phyloP scores from a whole-genome alignment of 169 alveolate species.

The Eimeria acervulina region DNA sequence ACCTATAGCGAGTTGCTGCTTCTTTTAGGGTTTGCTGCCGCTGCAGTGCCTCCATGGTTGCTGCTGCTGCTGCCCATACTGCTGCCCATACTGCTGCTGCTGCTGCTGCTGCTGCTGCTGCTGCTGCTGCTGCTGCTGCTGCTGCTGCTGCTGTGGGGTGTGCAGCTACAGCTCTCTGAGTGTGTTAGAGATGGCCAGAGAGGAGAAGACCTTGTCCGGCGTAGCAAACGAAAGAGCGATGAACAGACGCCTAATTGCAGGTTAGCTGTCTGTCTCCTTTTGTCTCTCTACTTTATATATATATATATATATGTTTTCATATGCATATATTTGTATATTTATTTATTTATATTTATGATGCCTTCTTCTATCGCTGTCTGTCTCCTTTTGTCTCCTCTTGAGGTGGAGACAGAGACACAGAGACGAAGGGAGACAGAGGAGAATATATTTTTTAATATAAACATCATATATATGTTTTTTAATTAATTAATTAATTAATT shows the following conservation, averaged over 20 bases:
- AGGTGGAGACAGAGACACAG: no score
- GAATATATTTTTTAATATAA: no score
- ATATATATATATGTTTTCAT: no score
- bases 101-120: not conserved
- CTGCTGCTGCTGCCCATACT: not conserved
- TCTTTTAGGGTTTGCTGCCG: not conserved
- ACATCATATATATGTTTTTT: no score
- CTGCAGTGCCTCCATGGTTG: not conserved
- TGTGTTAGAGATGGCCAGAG: not conserved
- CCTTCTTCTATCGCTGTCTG: no score
- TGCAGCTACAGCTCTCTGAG: not conserved
- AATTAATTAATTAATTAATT: no score
- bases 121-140: constrained; percentile 16
- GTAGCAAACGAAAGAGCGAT: not conserved
- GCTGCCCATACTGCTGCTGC: constrained; percentile 8
- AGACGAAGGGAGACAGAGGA: no score
- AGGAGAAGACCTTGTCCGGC: not conserved
- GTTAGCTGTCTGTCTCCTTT: not conserved
- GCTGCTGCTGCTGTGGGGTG: not conserved
- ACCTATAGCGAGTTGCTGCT: not conserved
- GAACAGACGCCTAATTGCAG: not conserved
- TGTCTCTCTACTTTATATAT: no score
- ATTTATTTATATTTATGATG: no score
- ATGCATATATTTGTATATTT: no score
- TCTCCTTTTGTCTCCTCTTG: no score